phyloP scores from a whole-genome alignment of 139 green algal species.

The Coccomyxa sp. region DNA sequence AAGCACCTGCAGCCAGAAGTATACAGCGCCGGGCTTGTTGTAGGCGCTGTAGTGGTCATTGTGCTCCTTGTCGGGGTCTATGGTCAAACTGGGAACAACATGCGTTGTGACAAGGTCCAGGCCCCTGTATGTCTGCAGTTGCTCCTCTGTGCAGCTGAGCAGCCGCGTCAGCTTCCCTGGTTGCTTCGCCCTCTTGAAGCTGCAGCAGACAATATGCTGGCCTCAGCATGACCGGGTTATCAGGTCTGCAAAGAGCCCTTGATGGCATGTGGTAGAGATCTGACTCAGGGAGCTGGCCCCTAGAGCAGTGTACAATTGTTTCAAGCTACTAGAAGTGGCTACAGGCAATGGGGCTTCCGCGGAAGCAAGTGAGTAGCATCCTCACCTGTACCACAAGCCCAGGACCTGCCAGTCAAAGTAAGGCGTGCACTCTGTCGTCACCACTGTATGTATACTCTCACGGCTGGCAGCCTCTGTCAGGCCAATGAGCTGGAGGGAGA shows the following conservation, averaged over 20 bases:
- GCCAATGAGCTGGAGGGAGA: too few relatives aligned
- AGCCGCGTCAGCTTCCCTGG: constrained; percentile 65
- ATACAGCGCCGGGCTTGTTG: constrained; percentile 75
- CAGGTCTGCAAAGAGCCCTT: too few relatives aligned
- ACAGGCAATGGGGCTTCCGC: too few relatives aligned
- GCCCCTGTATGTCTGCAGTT: constrained; percentile 32
- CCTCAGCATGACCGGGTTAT: too few relatives aligned
- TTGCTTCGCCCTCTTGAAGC: constrained; percentile 48
- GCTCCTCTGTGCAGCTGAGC: constrained; percentile 67
- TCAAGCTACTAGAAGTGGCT: too few relatives aligned
- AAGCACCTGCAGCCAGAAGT: constrained; percentile 52
- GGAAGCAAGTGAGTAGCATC: too few relatives aligned
- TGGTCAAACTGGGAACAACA: constrained; percentile 47
- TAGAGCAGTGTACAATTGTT: too few relatives aligned
- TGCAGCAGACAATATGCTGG: too few relatives aligned
- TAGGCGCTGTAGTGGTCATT: constrained; percentile 19
- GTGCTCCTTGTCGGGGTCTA: constrained; percentile 13
- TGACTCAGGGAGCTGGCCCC: too few relatives aligned
- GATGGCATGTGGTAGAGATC: too few relatives aligned
- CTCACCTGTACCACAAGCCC: neutral
- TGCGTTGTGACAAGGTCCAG: constrained; percentile 50
- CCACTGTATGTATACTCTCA: constrained; percentile 41
- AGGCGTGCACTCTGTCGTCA: constrained; percentile 55
- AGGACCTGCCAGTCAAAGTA: constrained; percentile 67
- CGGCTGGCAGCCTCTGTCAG: neutral